Evolutionary conservation across 2,329 filamentous ascomycete genomes (phyloP), one percentile per base, ranked within the genome.

Genomic region (Aureobasidium uvarum): DNA sequence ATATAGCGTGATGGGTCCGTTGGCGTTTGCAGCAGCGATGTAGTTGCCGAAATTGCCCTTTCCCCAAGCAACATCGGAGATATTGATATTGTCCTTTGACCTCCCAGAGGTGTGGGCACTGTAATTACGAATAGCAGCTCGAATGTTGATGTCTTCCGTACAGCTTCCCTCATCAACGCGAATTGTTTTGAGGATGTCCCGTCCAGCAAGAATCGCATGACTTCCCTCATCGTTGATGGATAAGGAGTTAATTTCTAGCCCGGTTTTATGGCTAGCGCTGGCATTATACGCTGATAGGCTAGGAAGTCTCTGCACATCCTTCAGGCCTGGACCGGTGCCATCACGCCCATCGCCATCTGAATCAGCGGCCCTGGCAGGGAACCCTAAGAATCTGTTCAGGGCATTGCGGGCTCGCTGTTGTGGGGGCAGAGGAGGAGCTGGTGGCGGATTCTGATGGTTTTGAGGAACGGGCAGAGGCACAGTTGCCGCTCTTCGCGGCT

Each of bases 1-100:
- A 73, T 88, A 89, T 66, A 88, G 75, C 62, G 87, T 83, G 72
- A 89, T 85, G 70, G 86, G 85, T 68, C 86, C 86, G 76, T 86
- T 88, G 62, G 83, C 83, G 28, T 84, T 86, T 31, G 86, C 86
- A 13, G 86, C 87, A 45, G 85, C 86, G 68, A 89, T 85, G 70
- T 83, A 83, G 67, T 83, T 81, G 70, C 81, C 82, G 72, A 82
- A 86, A 62, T 81, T 80, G 66, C 84, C 83, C 76, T 87, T 85
- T 60, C 86, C 87, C 86, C 86, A 89, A 69, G 87, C 87, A 36
- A 89, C 86, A 74, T 89, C 86, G 67, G 84, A 85, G 69, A 87
- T 85, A 63, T 85, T 84, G 68, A 88, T 79, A 67, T 84, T 84
- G 67, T 86, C 83, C 25, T 67, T 65, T 13, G 59, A 41, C 23